Evolutionary conservation across 192 early-diverging fungal genomes (phyloP).

Genomic region (Entomortierella beljakovae): DNA sequence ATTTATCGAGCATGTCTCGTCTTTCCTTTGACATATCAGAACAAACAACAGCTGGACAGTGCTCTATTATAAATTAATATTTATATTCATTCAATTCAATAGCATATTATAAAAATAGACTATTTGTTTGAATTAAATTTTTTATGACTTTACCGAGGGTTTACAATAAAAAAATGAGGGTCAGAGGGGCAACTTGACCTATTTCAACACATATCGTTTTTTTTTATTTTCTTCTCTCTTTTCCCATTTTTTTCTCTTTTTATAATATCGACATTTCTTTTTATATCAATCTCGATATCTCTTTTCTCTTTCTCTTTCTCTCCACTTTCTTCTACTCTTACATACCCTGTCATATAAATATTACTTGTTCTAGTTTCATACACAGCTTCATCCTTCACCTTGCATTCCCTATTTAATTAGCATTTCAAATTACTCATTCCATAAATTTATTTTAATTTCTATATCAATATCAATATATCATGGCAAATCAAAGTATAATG

Average conservation of each 20-base stretch:
- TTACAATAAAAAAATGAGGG: slow-evolving; percentile 4
- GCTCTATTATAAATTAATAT: background rate
- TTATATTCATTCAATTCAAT: background rate
- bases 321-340: background rate
- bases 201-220: background rate
- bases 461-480: no score
- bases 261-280: no score
- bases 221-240: background rate
- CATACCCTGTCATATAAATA: background rate
- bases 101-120: background rate
- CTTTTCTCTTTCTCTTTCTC: background rate
- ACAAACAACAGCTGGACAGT: slow-evolving; percentile 14
- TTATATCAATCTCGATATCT: background rate
- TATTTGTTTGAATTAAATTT: no score
- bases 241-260: background rate
- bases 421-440: no score
- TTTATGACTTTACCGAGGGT: slow-evolving; percentile 9
- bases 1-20: no score
- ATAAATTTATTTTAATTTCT: no score
- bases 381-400: no score
- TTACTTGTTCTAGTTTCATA: no score
- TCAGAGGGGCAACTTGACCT: background rate
- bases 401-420: no score
- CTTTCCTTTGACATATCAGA: no score
- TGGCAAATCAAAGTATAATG: slow-evolving; percentile 45